Base-by-base conservation (phyloP, 345 rosid species). In the Brassica juncea region DNA sequence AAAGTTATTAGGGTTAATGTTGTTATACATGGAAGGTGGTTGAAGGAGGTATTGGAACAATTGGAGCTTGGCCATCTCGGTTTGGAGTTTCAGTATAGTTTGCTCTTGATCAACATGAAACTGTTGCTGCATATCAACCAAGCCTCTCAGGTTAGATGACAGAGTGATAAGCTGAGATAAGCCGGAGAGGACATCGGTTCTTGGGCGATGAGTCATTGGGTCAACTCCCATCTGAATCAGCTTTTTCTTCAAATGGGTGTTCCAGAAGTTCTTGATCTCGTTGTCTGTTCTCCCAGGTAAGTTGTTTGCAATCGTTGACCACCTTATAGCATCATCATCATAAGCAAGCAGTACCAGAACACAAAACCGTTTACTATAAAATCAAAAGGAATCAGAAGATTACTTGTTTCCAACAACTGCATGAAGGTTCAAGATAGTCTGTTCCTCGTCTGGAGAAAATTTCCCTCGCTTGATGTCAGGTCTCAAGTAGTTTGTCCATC, bases 371-470 rank as follows among this genome's bases (percentile, higher is more conserved):
- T 77, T 68, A 78, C 68, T 19, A 44, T 54, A 66, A 66, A 32
- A 54, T 0, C 21, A 47, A 30, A 23, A 75, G 16, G 25, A 32
- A 12, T 66, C n/a, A 28, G 32, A 23, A 54, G 28, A 68, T 44
- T 89, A 93, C 98, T 90, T 91, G 89, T 93, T 90, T 59, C 98
- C 98, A 47, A 93, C 94, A 72, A 90, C 60, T 8, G 91, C 79
- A 67, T 91, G 98, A 84, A 89, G 90, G 77, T 85, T 81, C 86
- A 91, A 86, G 86, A 93, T 93, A 6, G 88, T 85, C 68, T 89
- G 88, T 73, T 90, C 97, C 84, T 93, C 98, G 39, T 93, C 94
- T 2, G 77, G 83, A 10, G 97, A 86, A 73, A 93, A 91, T 27
- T 85, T 91, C 10, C 94, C 94, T 75, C 98, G 81, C 84, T 88